Conservation (phyloP, 2,329 filamentous ascomycete genomes). For the Didymella pomorum region DNA sequence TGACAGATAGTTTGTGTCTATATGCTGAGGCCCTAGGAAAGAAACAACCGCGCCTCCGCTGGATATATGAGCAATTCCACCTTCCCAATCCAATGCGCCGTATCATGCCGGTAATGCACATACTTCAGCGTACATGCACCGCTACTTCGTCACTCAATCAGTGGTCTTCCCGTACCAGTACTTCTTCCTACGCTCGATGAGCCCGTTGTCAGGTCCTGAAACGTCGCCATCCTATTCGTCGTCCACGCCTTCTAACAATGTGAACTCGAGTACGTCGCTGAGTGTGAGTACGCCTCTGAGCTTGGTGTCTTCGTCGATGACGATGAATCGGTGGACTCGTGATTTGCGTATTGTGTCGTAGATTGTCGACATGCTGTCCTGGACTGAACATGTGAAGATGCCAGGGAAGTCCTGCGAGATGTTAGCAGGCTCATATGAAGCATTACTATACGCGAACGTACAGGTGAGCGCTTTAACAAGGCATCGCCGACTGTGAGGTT, state of each 20-base stretch:
- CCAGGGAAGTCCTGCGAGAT: constrained; percentile 82
- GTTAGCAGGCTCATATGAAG: constrained; percentile 26
- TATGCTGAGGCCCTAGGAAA: constrained; percentile 3
- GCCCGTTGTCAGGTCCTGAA: constrained; percentile 6
- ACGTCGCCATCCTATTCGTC: constrained; percentile 30
- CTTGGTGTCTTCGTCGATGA: constrained; percentile 88
- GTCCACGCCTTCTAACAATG: constrained; percentile 80
- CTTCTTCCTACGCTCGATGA: background rate
- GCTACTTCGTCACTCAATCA: background rate
- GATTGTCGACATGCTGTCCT: constrained; percentile 92
- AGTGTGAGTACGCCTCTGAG: constrained; percentile 90
- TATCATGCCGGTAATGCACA: constrained; percentile 1
- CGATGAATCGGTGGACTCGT: constrained; percentile 88
- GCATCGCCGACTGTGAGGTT: constrained; percentile 87
- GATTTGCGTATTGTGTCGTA: constrained; percentile 97
- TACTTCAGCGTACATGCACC: background rate
- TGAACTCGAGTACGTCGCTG: constrained; percentile 96
- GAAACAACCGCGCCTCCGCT: constrained; percentile 13
- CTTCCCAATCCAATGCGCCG: constrained; percentile 13
- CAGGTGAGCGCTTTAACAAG: constrained; percentile 81
- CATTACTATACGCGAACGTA: constrained; percentile 46
- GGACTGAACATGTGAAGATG: constrained; percentile 93
- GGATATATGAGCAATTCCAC: constrained; percentile 18
- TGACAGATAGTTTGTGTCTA: constrained; percentile 5
- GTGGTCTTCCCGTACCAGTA: background rate